phyloP scores from a whole-genome alignment of 2,329 filamentous ascomycete species.

The Ophiostoma sp. region DNA sequence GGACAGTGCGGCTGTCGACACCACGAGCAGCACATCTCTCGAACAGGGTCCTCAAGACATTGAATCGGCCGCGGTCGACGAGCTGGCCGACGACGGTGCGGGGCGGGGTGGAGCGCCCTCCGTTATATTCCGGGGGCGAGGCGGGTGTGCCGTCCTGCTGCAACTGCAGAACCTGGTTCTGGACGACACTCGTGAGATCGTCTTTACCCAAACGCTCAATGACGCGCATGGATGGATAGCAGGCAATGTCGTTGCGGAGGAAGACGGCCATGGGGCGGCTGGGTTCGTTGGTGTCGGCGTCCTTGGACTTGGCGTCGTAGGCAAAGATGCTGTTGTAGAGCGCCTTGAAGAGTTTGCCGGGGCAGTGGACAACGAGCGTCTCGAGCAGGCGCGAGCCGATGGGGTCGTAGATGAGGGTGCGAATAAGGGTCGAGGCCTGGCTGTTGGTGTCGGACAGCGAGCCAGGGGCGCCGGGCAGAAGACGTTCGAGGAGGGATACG shows the following conservation, averaged over 20 bases:
- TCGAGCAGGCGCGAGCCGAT: slow-evolving; percentile 90
- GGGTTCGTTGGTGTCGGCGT: neutral
- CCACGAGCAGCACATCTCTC: slow-evolving; percentile 73
- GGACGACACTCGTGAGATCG: slow-evolving; percentile 72
- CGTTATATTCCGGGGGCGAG: slow-evolving; percentile 70
- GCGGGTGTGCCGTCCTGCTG: slow-evolving; percentile 68
- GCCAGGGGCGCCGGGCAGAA: slow-evolving; percentile 73
- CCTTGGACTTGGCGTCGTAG: slow-evolving; percentile 50
- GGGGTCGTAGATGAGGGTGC: slow-evolving; percentile 82
- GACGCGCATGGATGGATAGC: slow-evolving; percentile 80
- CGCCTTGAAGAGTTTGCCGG: slow-evolving; percentile 87
- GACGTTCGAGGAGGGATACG: slow-evolving; percentile 65
- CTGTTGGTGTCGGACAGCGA: slow-evolving; percentile 71
- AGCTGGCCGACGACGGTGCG: slow-evolving; percentile 66
- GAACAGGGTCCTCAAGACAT: slow-evolving; percentile 77
- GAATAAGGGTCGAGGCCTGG: slow-evolving; percentile 74
- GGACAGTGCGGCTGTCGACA: slow-evolving; percentile 45
- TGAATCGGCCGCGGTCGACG: slow-evolving; percentile 72
- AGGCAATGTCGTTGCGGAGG: slow-evolving; percentile 85
- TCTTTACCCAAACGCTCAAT: slow-evolving; percentile 84
- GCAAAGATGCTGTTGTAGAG: slow-evolving; percentile 80
- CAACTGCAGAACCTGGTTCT: slow-evolving; percentile 59
- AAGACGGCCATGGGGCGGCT: slow-evolving; percentile 63
- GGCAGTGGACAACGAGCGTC: slow-evolving; percentile 75
- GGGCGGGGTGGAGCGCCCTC: slow-evolving; percentile 62